phyloP scores from a whole-genome alignment of 164 flowering plant genomes.

The Cinnamomum chago region DNA sequence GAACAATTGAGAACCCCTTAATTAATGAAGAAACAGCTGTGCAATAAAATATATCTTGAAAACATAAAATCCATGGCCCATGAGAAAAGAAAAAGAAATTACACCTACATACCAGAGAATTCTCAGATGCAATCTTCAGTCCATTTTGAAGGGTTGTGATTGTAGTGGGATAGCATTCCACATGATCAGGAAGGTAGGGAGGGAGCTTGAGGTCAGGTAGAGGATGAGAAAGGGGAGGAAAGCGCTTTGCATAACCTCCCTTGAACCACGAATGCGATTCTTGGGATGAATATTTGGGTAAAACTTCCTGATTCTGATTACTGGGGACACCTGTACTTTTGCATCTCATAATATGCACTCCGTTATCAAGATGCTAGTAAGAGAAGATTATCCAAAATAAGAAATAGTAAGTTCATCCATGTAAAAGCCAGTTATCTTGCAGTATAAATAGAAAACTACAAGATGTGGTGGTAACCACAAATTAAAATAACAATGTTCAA shows the following conservation, averaged over 20 bases:
- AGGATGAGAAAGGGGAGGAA: slow-evolving; percentile 49
- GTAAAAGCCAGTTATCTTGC: too few species aligned
- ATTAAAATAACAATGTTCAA: too few species aligned
- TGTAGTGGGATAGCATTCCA: slow-evolving; percentile 54
- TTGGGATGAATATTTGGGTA: slow-evolving; percentile 20
- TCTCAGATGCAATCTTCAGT: slow-evolving; percentile 63
- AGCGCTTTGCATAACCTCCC: slow-evolving; percentile 36
- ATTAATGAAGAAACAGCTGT: not conserved
- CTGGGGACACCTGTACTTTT: not conserved
- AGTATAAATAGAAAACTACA: too few species aligned
- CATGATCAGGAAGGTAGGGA: slow-evolving; percentile 58
- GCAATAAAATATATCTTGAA: not conserved
- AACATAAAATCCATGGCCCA: too few species aligned
- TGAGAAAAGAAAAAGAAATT: not conserved
- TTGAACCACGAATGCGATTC: slow-evolving; percentile 51
- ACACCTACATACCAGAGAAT: slow-evolving; percentile 41
- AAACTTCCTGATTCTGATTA: slow-evolving; percentile 6
- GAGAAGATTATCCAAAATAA: not conserved
- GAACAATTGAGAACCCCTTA: not conserved
- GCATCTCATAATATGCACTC: not conserved
- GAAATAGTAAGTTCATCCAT: not conserved
- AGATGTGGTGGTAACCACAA: too few species aligned
- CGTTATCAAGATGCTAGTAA: not conserved
- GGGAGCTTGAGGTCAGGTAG: slow-evolving; percentile 50
- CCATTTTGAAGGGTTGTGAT: slow-evolving; percentile 71